Evolutionary conservation across 148 eudicot genomes (phyloP), one percentile per base, ranked within the genome.

Genomic region (Nyssa sinensis): DNA sequence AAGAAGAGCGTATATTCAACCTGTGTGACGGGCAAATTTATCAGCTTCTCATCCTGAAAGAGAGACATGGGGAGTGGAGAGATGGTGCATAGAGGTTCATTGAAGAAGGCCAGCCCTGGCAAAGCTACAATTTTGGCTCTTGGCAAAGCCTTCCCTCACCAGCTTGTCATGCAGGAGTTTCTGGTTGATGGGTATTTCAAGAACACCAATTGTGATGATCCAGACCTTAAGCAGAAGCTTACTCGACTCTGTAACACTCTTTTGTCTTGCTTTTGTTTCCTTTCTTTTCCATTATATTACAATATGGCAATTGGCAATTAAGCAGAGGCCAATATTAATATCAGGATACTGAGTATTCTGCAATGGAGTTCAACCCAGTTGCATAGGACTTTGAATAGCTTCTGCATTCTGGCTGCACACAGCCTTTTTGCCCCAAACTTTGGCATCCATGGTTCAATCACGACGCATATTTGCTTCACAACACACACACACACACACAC

Each of bases 121-220:
- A 95, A 88, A 74, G 98, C 99, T 31, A 84, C 94, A 11, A 86
- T 95, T 73, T 68, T 95, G 4, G 86, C 94, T 41, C 87, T 95
- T 62, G 99, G 99, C 28, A 95, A 95, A 77, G 99, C 97, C 30
- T 95, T 95, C 59, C 99, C 99, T 66, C 98, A 93, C 78, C 97
- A 93, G 79, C 97, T 95, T 71, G 97, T 95, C 16, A 91, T 95
- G 96, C 99, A 95, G 55, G 99, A 95, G 70, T 86, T 93, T 75
- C 78, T 95, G 62, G 99, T 87, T 71, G 99, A 95, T 77, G 99
- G 93, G 31, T 95, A 95, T 79, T 95, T 95, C 88, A 91, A 66
- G 78, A 89, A 88, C 85, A 93, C 99, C 75, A 88, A 95, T 69
- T 90, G 98, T 69, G 94, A 88, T 72, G 89, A 95, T 83, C 90